A percentile compares a stretch with the other conserved stretches of the same genome.
These are phyloP conservation scores for Diutina pseudorugosa DNA, from an alignment of 1,139 yeast genomes.

Conservation along the genomic window DNA sequence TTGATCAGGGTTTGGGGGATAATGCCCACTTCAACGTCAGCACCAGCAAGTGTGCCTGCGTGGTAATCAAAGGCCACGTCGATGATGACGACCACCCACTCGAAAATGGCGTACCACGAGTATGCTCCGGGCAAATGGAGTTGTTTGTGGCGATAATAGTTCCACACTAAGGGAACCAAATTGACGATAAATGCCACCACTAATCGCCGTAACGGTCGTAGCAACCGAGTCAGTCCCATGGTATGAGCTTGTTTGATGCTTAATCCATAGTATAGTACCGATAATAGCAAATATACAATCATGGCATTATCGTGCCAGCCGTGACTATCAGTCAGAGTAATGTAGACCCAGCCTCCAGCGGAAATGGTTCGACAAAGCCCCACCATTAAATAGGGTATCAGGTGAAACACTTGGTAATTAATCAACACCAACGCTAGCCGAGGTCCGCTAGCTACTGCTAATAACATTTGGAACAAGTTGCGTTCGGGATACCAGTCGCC, in stretches of 20 bases:
- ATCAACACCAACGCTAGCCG: background rate
- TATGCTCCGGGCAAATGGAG: background rate
- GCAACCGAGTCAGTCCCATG: background rate
- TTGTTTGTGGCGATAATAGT: background rate
- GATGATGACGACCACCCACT: background rate
- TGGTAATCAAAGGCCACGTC: background rate
- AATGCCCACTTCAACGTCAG: background rate
- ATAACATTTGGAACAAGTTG: background rate
- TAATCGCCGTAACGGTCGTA: background rate
- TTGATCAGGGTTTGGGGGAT: background rate
- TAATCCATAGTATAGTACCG: background rate
- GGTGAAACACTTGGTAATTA: background rate
- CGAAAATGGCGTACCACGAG: slow-evolving; percentile 2
- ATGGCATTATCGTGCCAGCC: slow-evolving; percentile 1
- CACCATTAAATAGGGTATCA: background rate
- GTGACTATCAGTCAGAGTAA: background rate
- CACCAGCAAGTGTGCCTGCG: background rate
- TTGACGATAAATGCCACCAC: background rate
- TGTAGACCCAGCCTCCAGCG: background rate
- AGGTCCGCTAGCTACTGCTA: background rate
- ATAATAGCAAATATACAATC: background rate
- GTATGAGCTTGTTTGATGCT: background rate
- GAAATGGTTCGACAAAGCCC: background rate
- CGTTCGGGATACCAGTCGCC: slow-evolving; percentile 2
- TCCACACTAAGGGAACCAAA: background rate